Percentiles rank a stretch among this genome's conserved stretches.
Conservation (phyloP, 805 yeast species). For the Wickerhamomyces chaumierensis region DNA sequence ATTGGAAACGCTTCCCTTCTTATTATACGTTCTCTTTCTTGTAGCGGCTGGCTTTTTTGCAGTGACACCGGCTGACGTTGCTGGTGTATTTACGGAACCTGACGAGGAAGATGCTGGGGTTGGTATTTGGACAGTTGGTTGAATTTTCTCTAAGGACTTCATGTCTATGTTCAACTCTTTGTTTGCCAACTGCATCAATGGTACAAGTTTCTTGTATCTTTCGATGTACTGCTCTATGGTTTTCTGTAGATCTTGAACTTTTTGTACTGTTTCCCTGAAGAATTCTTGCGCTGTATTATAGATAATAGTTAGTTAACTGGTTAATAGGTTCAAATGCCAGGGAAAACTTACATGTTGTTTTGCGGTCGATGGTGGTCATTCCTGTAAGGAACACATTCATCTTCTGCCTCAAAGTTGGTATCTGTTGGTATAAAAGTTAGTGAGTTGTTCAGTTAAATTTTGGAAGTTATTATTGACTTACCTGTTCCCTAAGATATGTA, state of each 20-base stretch:
- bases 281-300: constrained; percentile 14
- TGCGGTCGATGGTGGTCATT: constrained; percentile 28
- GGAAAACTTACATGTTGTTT: constrained; percentile 14
- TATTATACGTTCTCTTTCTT: constrained; percentile 13
- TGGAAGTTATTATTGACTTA: too few species aligned
- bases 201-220: constrained; percentile 33
- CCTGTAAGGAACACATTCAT: constrained; percentile 26
- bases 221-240: constrained; percentile 33
- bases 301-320: too few species aligned
- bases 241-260: constrained; percentile 23
- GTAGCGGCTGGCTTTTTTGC: constrained; percentile 7
- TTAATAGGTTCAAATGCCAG: too few species aligned
- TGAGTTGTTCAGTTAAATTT: too few species aligned
- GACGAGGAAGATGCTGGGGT: constrained; percentile 1
- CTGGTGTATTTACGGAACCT: background rate
- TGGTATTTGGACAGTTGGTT: constrained; percentile 51
- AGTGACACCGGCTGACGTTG: constrained; percentile 1
- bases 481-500: constrained; percentile 21
- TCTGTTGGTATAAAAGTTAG: constrained; percentile 7
- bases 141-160: constrained; percentile 54
- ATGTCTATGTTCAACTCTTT: constrained; percentile 30
- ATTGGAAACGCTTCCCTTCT: constrained; percentile 7
- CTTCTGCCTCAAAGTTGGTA: constrained; percentile 25
- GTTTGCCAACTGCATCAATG: constrained; percentile 35
- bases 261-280: constrained; percentile 22